phyloP scores from a whole-genome alignment of 2,329 filamentous ascomycete species.

The Colletotrichum sp. region DNA sequence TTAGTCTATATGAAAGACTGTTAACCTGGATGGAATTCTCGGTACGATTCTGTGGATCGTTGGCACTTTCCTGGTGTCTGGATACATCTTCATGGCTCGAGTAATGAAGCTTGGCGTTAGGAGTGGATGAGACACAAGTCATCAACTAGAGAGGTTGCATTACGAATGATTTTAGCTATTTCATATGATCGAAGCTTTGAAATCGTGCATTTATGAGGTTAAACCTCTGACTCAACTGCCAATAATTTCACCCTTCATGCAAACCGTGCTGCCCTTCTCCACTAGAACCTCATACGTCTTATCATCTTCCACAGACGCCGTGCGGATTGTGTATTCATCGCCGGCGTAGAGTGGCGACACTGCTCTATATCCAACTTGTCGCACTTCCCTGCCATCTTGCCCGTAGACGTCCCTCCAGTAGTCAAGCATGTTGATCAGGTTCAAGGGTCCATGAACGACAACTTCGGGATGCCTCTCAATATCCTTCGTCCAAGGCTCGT shows the following conservation, averaged over 20 bases:
- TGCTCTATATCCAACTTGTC: constrained; percentile 69
- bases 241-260: constrained; percentile 38
- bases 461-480: constrained; percentile 73
- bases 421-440: constrained; percentile 74
- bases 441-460: constrained; percentile 83
- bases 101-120: not conserved
- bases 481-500: constrained; percentile 66
- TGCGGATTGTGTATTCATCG: constrained; percentile 68
- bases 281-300: constrained; percentile 51
- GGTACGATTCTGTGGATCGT: not conserved
- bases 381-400: not conserved
- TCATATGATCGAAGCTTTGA: not conserved
- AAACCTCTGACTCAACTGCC: not conserved
- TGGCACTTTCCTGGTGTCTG: not conserved
- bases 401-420: constrained; percentile 63
- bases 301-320: constrained; percentile 42
- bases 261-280: constrained; percentile 41
- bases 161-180: not conserved
- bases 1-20: not conserved
- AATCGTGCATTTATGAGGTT: not conserved
- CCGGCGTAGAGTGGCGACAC: constrained; percentile 73
- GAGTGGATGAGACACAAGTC: not conserved
- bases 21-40: not conserved
- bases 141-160: not conserved
- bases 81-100: not conserved